Base-by-base conservation (phyloP, 2,329 filamentous ascomycete species). In the Coniochaeta ligniaria region DNA sequence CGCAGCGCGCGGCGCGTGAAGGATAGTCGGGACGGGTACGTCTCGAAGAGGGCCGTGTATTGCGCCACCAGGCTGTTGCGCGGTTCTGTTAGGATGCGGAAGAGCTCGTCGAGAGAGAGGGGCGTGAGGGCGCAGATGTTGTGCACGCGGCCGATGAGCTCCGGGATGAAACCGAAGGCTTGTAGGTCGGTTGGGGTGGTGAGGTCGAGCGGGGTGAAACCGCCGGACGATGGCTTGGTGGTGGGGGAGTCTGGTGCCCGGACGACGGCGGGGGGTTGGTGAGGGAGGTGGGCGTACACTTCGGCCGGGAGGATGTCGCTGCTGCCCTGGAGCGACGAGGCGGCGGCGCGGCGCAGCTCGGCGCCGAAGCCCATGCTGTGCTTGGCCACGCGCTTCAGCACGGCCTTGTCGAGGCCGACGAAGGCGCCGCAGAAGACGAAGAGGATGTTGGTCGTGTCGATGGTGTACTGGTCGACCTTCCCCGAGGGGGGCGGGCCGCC, bases 391-490 rank as follows among this genome's bases (percentile, higher is more conserved):
- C 95, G 87, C 61, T 92, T 89, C 62, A 96, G 80, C 57, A 99
- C 85, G 36, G 89, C 83, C 72, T 96, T 96, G 69, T 97, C 91
- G 1, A 98, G 80, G 2, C 93, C 94, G 38, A 96, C 90, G 71
- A 99, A 99, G 20, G 95, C 95, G 20, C 95, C 95, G 14, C 93
- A 96, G 72, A 95, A 96, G 47, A 99, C 92, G 75, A 99, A 99
- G 31, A 99, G 83, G 62, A 99, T 98, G 68, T 98, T 97, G 65
- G 92, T 93, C 0, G 95, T 99, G 68, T 95, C 90, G 61, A 97
- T 88, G 60, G 91, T 87, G 70, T 84, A 88, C 68, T 87, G 85
- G 59, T 86, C 83, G 9, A 82, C 78, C 66, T 84, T 85, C 35
- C 78, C 77, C 1, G 76, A 68, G 2, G n/a, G 20, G 2, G 54